Base-by-base conservation (phyloP, 345 rosid genomes). In the Anacardium occidentale region DNA sequence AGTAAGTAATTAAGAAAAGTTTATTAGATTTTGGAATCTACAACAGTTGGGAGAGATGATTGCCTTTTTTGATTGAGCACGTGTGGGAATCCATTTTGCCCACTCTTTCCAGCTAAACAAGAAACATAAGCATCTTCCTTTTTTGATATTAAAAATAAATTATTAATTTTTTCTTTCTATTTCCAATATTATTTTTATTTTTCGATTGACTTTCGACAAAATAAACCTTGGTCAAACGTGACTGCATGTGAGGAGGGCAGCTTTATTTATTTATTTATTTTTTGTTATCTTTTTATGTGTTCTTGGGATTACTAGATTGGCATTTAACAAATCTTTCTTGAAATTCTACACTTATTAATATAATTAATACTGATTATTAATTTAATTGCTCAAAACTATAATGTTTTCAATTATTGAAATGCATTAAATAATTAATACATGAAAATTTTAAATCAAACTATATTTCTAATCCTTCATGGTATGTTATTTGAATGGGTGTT, bases 41-140 rank as follows among this genome's bases (percentile, higher is more conserved):
- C 12, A 66, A 58, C 82, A 74, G 66, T 71, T 77, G 77, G 81
- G 82, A 67, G 66, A 61, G 73, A 84, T 80, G 82, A 84, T 81
- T 74, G 72, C 69, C 52, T 72, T 53, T 77, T 75, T 47, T 14
- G 74, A 75, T 65, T 74, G 75, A 53, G 80, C 85, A 84, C 79
- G 87, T 75, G 85, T 45, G 71, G 68, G 80, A 77, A 77, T 82
- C 85, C 79, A 63, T 84, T 68, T 68, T 71, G 72, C 76, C 58
- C 61, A 20, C 61, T 78, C 85, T 80, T 82, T 80, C 74, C 79
- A 78, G 75, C 79, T 78, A 82, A 61, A 62, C 73, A 62, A 66
- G 54, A 57, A 18, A 56, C 51, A 22, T 61, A 66, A 65, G 70
- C 79, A 69, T 80, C 79, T 70, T 78, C 75, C 11, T 64, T 53